phyloP scores from a whole-genome alignment of 208 protist genomes.

The Trypanosoma congolense region DNA sequence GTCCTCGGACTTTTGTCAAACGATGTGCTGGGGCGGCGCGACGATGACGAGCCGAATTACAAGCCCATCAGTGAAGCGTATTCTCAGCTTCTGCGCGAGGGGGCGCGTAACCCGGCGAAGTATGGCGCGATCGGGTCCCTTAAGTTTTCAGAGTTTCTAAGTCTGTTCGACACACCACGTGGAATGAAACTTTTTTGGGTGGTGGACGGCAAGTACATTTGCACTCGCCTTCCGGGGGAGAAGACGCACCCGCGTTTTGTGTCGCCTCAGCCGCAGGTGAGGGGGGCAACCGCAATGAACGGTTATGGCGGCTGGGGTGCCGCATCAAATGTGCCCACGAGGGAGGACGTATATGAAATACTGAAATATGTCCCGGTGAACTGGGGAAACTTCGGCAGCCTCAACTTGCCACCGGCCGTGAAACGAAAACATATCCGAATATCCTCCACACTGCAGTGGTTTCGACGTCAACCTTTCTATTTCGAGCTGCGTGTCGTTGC shows the following conservation, averaged over 20 bases:
- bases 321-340: constrained; percentile 39
- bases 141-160: constrained; percentile 20
- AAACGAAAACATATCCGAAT: constrained; percentile 61
- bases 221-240: constrained; percentile 28
- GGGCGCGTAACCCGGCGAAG: not conserved
- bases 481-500: constrained; percentile 77
- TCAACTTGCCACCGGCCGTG: constrained; percentile 56
- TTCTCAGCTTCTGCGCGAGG: constrained; percentile 7
- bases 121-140: not conserved
- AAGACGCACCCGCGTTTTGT: constrained; percentile 36
- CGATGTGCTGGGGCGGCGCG: constrained; percentile 9
- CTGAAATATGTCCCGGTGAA: constrained; percentile 81
- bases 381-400: constrained; percentile 64
- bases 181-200: constrained; percentile 25
- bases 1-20: constrained; percentile 14
- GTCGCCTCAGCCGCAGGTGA: constrained; percentile 23
- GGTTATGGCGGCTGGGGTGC: constrained; percentile 73
- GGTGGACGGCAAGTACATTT: constrained; percentile 29
- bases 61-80: constrained; percentile 29
- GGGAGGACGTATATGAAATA: constrained; percentile 73
- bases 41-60: constrained; percentile 17
- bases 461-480: constrained; percentile 79
- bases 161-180: constrained; percentile 10
- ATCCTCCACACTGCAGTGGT: constrained; percentile 53
- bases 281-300: constrained; percentile 35